These are phyloP conservation scores for Herpetomonas tarakana DNA, from an alignment of 208 protist species.

Conservation along the genomic window DNA sequence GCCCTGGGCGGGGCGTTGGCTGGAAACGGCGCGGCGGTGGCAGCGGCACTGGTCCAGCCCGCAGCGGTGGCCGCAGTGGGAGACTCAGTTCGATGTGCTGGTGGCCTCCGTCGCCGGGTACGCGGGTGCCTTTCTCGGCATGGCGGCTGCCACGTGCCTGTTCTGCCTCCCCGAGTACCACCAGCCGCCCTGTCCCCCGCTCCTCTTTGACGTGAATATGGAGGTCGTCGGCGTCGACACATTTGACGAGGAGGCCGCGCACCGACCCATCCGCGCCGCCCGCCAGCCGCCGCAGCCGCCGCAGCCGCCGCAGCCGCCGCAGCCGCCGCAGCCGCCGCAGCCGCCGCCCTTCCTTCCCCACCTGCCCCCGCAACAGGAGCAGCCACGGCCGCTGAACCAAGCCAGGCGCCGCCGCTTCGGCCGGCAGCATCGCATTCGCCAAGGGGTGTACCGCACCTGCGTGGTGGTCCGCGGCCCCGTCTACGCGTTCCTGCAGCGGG, in stretches of 20 bases:
- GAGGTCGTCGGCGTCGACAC: not conserved
- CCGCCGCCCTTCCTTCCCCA: no score
- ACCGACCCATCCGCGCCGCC: not conserved
- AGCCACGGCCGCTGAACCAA: not conserved
- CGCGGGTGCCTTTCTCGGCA: no score
- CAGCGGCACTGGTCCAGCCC: no score
- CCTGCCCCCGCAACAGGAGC: not conserved
- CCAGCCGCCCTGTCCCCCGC: not conserved
- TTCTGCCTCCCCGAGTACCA: conserved; percentile 5
- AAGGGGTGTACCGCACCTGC: not conserved
- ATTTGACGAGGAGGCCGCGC: not conserved
- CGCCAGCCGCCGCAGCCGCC: not conserved
- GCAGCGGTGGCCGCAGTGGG: no score
- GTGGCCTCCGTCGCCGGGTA: no score
- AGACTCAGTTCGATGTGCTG: no score
- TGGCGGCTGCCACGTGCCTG: no score
- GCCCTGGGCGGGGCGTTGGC: no score
- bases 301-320: not conserved
- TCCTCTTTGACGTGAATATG: not conserved
- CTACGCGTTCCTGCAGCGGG: conserved; percentile 5
- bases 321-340: not conserved
- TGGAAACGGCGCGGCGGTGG: no score
- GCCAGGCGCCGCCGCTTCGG: not conserved
- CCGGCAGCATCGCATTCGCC: not conserved
- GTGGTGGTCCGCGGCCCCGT: not conserved